A percentile compares a stretch with the other conserved stretches of the same genome.
These are phyloP conservation scores for Diplodia scrobiculata DNA, from an alignment of 2,329 filamentous ascomycete species.

Conservation along the genomic window DNA sequence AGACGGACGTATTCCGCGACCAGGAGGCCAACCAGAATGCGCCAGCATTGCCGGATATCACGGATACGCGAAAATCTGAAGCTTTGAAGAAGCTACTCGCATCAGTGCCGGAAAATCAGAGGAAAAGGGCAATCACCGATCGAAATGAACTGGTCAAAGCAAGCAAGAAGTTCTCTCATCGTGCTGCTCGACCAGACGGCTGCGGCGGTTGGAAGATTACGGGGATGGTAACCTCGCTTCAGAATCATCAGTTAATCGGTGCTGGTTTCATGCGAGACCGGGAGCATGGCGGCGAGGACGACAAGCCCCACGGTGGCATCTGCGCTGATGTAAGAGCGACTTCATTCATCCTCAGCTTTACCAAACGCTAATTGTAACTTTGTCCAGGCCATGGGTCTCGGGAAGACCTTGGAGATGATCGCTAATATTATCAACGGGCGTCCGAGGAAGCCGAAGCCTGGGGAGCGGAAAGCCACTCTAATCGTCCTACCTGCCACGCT, in stretches of 20 bases:
- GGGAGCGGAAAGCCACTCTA: conserved; percentile 42
- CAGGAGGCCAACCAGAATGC: conserved; percentile 36
- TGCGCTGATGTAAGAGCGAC: conserved; percentile 40
- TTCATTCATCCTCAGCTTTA: neutral
- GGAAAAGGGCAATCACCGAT: conserved; percentile 41
- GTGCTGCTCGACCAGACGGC: conserved; percentile 40
- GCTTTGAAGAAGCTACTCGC: conserved; percentile 48
- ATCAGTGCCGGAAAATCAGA: conserved; percentile 44
- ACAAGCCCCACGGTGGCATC: conserved; percentile 47
- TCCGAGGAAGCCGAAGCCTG: conserved; percentile 27
- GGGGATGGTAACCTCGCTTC: conserved; percentile 53
- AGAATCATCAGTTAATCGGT: conserved; percentile 56
- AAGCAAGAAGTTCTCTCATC: conserved; percentile 48
- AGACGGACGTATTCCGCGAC: conserved; percentile 40
- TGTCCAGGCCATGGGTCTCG: conserved; percentile 30
- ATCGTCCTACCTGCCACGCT: conserved; percentile 48
- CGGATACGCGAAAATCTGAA: conserved; percentile 35
- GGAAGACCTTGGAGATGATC: conserved; percentile 33
- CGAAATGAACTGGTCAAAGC: conserved; percentile 45
- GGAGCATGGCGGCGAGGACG: conserved; percentile 44
- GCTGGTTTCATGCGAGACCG: conserved; percentile 58
- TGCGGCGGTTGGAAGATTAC: conserved; percentile 49
- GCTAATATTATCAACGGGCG: conserved; percentile 51
- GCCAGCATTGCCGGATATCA: conserved; percentile 37
- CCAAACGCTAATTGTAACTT: neutral